Evolutionary conservation across 1,139 yeast species (phyloP).

Genomic region (Pichia sp.): DNA sequence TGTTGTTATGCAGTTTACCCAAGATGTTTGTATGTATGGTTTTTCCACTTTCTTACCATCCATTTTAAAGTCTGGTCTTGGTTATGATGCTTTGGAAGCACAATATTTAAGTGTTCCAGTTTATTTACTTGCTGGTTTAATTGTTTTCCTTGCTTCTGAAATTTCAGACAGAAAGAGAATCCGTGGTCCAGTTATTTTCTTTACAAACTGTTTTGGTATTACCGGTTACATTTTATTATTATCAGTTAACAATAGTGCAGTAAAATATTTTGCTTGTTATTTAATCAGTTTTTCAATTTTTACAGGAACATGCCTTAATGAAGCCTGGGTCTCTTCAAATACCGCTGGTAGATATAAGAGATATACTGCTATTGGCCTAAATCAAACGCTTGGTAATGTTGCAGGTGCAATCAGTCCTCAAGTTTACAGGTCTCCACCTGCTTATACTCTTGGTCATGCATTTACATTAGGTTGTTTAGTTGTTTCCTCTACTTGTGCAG

Average conservation of each 20-base stretch:
- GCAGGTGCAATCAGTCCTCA: conserved; percentile 12
- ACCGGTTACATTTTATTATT: conserved; percentile 8
- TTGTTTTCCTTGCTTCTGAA: conserved; percentile 8
- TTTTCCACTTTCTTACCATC: conserved; percentile 11
- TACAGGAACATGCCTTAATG: conserved; percentile 12
- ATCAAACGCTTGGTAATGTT: conserved; percentile 11
- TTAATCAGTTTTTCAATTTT: conserved; percentile 7
- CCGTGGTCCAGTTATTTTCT: conserved; percentile 8
- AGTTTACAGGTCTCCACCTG: conserved; percentile 8
- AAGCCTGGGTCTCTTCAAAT: conserved; percentile 11
- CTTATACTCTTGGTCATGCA: conserved; percentile 9
- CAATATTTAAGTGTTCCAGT: conserved; percentile 11
- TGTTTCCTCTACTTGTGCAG: conserved; percentile 2
- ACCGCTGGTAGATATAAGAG: conserved; percentile 9
- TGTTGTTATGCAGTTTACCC: conserved; percentile 8
- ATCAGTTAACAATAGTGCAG: conserved; percentile 5
- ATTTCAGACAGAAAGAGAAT: conserved; percentile 7
- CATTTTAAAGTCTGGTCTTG: conserved; percentile 9
- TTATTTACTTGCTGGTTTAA: conserved; percentile 7
- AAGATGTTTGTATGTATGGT: conserved; percentile 11
- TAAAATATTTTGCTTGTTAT: conserved; percentile 11
- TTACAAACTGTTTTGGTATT: conserved; percentile 9
- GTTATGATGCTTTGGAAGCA: conserved; percentile 4
- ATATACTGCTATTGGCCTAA: conserved; percentile 8
- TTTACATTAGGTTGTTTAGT: conserved; percentile 10